Percentiles rank a stretch among this genome's conserved stretches.
Evolutionary conservation across 768 basidiomycete genomes (phyloP).

Genomic region (Rhizopogon sp.): DNA sequence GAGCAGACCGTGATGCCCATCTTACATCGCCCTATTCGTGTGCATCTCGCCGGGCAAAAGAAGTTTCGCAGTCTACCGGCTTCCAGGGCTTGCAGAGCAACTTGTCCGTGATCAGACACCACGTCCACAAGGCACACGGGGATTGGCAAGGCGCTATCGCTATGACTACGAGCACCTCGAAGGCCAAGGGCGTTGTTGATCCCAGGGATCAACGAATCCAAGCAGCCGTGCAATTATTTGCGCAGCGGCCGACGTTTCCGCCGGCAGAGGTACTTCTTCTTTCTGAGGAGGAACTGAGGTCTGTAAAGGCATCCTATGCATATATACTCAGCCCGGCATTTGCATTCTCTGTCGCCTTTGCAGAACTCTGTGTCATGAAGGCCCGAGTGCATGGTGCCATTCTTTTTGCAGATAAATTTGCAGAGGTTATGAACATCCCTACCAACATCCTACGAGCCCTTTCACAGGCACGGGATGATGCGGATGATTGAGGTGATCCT

Average conservation of each 20-base stretch:
- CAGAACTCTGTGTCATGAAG: conserved; percentile 50
- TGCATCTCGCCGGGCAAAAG: conserved; percentile 14
- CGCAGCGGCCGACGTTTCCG: conserved; percentile 19
- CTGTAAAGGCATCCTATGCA: conserved; percentile 53
- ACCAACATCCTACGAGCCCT: conserved; percentile 12
- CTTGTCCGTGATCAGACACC: conserved; percentile 31
- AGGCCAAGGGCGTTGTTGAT: conserved; percentile 15
- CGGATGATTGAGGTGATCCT: conserved; percentile 2
- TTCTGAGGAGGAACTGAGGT: conserved; percentile 30
- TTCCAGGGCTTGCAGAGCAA: conserved; percentile 28
- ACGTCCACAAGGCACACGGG: conserved; percentile 27
- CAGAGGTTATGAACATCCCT: conserved; percentile 19
- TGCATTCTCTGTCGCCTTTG: conserved; percentile 52
- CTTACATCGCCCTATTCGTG: conserved; percentile 35
- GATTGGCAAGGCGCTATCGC: conserved; percentile 14
- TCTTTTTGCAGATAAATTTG: conserved; percentile 18
- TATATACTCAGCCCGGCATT: conserved; percentile 33
- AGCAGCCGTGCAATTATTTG: conserved; percentile 11
- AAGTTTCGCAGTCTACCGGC: background rate
- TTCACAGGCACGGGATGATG: conserved; percentile 8
- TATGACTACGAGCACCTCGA: background rate
- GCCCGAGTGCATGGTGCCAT: conserved; percentile 30
- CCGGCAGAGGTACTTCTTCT: conserved; percentile 13
- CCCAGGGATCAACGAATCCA: conserved; percentile 17
- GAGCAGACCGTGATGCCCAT: conserved; percentile 17